Conservation (phyloP, 2,329 filamentous ascomycete species). For the Parastagonospora nodorum region DNA sequence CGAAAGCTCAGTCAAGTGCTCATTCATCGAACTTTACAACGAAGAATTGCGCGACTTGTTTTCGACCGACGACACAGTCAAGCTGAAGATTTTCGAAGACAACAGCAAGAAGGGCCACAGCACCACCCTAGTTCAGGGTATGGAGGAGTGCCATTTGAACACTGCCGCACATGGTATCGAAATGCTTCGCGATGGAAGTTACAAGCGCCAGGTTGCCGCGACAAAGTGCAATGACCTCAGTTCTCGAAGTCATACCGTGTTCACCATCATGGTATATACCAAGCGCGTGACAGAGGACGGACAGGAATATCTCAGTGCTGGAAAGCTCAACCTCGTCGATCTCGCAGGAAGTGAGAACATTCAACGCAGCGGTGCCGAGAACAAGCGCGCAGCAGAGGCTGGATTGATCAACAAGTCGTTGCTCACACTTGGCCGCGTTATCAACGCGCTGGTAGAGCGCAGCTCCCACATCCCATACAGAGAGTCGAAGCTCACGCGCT, state of each 20-base stretch:
- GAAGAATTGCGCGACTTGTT: conserved; percentile 93
- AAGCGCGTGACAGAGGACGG: conserved; percentile 81
- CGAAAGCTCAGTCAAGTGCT: conserved; percentile 93
- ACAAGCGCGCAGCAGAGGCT: conserved; percentile 94
- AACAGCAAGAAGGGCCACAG: conserved; percentile 82
- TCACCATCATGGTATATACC: conserved; percentile 90
- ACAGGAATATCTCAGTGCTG: conserved; percentile 86
- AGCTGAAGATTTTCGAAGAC: conserved; percentile 94
- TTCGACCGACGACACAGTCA: conserved; percentile 77
- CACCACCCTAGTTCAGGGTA: conserved; percentile 89
- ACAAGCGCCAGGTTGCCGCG: conserved; percentile 95
- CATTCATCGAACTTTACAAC: conserved; percentile 98
- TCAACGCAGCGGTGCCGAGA: conserved; percentile 93
- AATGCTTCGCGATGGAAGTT: conserved; percentile 83
- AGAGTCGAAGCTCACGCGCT: conserved; percentile 92
- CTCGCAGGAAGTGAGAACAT: conserved; percentile 98
- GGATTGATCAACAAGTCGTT: conserved; percentile 98
- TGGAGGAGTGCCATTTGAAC: conserved; percentile 95
- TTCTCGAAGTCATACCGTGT: conserved; percentile 95
- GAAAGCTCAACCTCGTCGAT: conserved; percentile 96
- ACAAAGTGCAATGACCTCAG: conserved; percentile 99
- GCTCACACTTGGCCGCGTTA: conserved; percentile 91
- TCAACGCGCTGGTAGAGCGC: conserved; percentile 93
- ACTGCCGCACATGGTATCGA: conserved; percentile 84
- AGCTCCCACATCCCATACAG: conserved; percentile 87